These are phyloP conservation scores for Eragrostis nindensis DNA, from an alignment of 176 grass and related monocot species.

Conservation along the genomic window DNA sequence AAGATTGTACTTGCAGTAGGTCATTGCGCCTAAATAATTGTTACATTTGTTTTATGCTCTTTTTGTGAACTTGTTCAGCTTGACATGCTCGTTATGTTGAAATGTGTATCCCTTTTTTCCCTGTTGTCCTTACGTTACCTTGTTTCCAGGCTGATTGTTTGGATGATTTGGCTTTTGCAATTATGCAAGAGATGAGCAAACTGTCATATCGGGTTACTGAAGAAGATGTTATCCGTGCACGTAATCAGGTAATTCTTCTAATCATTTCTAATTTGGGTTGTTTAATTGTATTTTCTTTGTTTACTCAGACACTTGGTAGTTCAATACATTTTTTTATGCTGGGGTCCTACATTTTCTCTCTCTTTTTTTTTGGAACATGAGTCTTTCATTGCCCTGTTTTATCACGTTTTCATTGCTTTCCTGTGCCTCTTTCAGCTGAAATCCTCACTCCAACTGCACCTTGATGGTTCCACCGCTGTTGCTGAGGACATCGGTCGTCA, in stretches of 20 bases:
- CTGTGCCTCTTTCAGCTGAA: constrained; percentile 75
- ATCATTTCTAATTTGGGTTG: not conserved
- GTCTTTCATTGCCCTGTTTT: not conserved
- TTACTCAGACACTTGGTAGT: not conserved
- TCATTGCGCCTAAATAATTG: not conserved
- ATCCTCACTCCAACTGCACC: constrained; percentile 95
- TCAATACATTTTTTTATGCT: not conserved
- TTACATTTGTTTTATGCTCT: not conserved
- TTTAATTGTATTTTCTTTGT: not conserved
- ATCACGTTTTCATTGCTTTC: constrained; percentile 33
- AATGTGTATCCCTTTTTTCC: not conserved
- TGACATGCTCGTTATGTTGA: not conserved
- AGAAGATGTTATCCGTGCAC: constrained; percentile 96
- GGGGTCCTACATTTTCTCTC: not conserved
- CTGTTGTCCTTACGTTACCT: too few species aligned
- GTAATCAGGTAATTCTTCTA: constrained; percentile 79
- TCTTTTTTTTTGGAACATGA: not conserved
- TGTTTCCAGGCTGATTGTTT: constrained; percentile 80
- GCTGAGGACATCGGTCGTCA: constrained; percentile 98
- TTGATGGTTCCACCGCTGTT: constrained; percentile 88
- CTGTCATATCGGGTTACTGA: constrained; percentile 90
- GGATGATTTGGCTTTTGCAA: constrained; percentile 96
- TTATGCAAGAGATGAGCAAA: constrained; percentile 96
- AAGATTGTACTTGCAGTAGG: not conserved
- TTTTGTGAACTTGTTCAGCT: not conserved